Percentiles rank a stretch among this genome's conserved stretches.
phyloP scores from a whole-genome alignment of 805 yeast species.

The Suhomyces xylopsoci region DNA sequence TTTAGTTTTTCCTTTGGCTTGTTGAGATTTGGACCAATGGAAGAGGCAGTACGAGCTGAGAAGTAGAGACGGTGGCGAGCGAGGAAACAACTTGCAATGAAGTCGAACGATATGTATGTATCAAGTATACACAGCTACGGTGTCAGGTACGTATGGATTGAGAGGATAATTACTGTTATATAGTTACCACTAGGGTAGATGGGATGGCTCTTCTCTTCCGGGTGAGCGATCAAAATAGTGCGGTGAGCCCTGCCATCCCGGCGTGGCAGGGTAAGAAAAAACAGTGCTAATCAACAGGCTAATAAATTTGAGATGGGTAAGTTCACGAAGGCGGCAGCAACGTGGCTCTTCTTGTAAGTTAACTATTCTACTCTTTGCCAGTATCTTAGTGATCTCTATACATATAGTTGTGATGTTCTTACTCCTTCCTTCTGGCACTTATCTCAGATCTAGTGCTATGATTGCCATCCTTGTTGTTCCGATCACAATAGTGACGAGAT shows the following conservation, averaged over 20 bases:
- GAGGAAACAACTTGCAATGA: background rate
- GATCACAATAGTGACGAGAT: background rate
- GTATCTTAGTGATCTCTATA: background rate
- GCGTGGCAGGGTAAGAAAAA: background rate
- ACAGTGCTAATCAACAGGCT: background rate
- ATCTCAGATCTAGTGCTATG: background rate
- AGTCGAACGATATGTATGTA: background rate
- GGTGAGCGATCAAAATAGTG: background rate
- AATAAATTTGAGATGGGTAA: background rate
- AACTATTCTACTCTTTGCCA: background rate
- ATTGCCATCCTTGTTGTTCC: background rate
- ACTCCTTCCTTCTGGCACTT: background rate
- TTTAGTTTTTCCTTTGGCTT: constrained; percentile 3
- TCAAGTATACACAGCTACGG: background rate
- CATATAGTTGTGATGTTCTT: background rate
- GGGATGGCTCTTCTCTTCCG: background rate
- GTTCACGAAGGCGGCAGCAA: background rate
- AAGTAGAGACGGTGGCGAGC: background rate
- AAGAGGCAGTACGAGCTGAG: background rate
- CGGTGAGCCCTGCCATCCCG: background rate
- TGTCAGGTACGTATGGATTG: background rate
- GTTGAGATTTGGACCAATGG: constrained; percentile 4
- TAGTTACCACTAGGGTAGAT: background rate
- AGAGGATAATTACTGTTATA: background rate
- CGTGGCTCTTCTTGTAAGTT: background rate